Conservation (phyloP, 2,329 filamentous ascomycete species). For the Saccharata proteae region DNA sequence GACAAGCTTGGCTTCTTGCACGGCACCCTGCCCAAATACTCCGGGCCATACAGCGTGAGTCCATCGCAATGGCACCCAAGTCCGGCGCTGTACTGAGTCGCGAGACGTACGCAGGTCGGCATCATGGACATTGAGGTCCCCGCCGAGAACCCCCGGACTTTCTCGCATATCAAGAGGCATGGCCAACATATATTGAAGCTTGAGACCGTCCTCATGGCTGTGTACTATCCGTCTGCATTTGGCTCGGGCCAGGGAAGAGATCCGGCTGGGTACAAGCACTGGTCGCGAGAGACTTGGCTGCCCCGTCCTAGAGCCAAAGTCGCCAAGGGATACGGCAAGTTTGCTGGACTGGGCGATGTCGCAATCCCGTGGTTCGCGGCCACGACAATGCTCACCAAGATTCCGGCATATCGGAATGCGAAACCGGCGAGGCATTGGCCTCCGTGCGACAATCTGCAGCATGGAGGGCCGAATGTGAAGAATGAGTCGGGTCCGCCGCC, state of each 20-base stretch:
- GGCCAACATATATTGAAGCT: slow-evolving; percentile 37
- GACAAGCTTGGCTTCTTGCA: slow-evolving; percentile 35
- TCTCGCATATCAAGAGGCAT: slow-evolving; percentile 39
- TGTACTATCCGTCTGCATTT: slow-evolving; percentile 52
- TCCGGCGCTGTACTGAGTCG: neutral
- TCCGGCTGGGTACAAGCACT: slow-evolving; percentile 30
- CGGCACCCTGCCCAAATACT: slow-evolving; percentile 36
- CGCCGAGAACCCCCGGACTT: slow-evolving; percentile 32
- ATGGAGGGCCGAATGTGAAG: slow-evolving; percentile 29
- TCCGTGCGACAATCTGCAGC: slow-evolving; percentile 27
- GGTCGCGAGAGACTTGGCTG: slow-evolving; percentile 49
- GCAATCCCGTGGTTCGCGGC: slow-evolving; percentile 42
- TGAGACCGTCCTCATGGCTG: slow-evolving; percentile 49
- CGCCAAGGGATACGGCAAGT: slow-evolving; percentile 51
- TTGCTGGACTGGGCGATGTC: slow-evolving; percentile 39
- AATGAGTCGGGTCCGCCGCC: slow-evolving; percentile 31
- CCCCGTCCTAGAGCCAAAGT: slow-evolving; percentile 44
- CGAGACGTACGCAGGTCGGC: slow-evolving; percentile 20
- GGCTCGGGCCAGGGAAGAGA: slow-evolving; percentile 25
- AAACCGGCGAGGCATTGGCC: slow-evolving; percentile 45
- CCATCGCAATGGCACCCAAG: too few species aligned
- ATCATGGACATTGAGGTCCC: slow-evolving; percentile 46
- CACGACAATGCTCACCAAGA: slow-evolving; percentile 51
- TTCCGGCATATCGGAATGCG: slow-evolving; percentile 52
- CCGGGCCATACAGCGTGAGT: slow-evolving; percentile 36